Evolutionary conservation across 345 rosid species (phyloP), one percentile per base, ranked within the genome.

Genomic region (Pistacia vera): DNA sequence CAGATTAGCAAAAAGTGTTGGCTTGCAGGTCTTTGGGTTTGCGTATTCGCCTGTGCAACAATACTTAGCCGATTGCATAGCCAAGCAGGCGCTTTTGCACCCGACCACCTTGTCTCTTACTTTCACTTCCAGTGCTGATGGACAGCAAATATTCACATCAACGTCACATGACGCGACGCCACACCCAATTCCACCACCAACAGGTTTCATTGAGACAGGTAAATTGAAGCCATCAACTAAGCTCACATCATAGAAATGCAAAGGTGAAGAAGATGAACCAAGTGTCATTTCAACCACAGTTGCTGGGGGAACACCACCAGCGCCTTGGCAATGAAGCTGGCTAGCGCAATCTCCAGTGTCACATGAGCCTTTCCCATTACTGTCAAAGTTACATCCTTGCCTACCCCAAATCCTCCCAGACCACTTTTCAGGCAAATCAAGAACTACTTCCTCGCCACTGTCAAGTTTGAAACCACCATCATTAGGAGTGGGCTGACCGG

Each of bases 171-270:
- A 85, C 1, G 99, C 98, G 5, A 88, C 85, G 20, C 97, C 98
- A 16, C 99, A 96, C 16, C 97, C 98, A 2, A 90, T 83, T 30
- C 97, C 98, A 0, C 97, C 97, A 2, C 95, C 99, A 0, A 93
- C 91, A 0, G 99, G 97, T 66, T 84, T 87, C 98, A 93, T 90
- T 0, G 97, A 87, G 33, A 95, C 97, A 0, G 97, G 99, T 25
- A 95, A 73, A 28, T 95, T 95, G 77, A 93, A 95, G 8, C 98
- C 99, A 49, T 95, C 99, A 2, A 95, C 99, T 17, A 95, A 81
- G 61, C 98, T 93, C 1, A 95, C 99, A 75, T 95, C 98, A n/a
- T 95, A 95, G 92, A 89, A 95, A 79, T 95, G 98, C 30, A 95
- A 76, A 0, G 98, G 94, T 0, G 98, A 93, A 57, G 83, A 63